phyloP scores from a whole-genome alignment of 2,329 filamentous ascomycete species.

The Hymenoscyphus linearis region DNA sequence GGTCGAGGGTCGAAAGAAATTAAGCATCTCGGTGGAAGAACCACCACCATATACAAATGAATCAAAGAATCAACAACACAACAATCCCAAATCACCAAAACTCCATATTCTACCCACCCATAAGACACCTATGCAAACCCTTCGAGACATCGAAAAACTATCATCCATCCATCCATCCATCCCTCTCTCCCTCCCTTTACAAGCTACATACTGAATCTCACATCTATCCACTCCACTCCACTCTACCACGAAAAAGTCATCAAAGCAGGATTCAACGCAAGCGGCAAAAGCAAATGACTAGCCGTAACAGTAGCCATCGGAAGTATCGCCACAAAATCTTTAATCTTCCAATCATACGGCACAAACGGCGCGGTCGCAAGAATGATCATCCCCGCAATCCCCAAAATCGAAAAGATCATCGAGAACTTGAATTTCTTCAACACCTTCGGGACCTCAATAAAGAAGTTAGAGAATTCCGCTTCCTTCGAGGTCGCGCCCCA shows the following conservation, averaged over 20 bases:
- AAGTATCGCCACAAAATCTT: conserved; percentile 68
- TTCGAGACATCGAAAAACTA: conserved; percentile 34
- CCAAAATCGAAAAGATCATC: conserved; percentile 31
- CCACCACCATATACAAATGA: background rate
- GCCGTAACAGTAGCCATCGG: conserved; percentile 68
- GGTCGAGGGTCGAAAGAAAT: too few species aligned
- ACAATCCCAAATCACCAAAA: background rate
- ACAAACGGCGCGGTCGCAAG: conserved; percentile 59
- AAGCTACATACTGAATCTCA: too few species aligned
- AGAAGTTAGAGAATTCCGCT: conserved; percentile 75
- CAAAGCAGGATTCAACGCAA: conserved; percentile 71
- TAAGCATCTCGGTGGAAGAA: background rate
- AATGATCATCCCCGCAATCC: conserved; percentile 59
- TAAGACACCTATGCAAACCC: background rate
- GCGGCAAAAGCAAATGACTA: conserved; percentile 65
- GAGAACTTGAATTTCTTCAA: conserved; percentile 63
- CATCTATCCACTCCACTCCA: too few species aligned
- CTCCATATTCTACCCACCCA: conserved; percentile 1
- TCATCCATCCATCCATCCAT: too few species aligned
- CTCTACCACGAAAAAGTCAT: conserved; percentile 77
- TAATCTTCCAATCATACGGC: conserved; percentile 61
- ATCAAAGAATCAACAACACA: background rate
- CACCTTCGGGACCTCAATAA: conserved; percentile 76
- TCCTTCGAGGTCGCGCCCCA: conserved; percentile 86
- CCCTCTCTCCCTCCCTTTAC: too few species aligned